A percentile compares a stretch with the other conserved stretches of the same genome.
Evolutionary conservation across 2,329 filamentous ascomycete species (phyloP).

Genomic region (Ophiosphaerella korrae): DNA sequence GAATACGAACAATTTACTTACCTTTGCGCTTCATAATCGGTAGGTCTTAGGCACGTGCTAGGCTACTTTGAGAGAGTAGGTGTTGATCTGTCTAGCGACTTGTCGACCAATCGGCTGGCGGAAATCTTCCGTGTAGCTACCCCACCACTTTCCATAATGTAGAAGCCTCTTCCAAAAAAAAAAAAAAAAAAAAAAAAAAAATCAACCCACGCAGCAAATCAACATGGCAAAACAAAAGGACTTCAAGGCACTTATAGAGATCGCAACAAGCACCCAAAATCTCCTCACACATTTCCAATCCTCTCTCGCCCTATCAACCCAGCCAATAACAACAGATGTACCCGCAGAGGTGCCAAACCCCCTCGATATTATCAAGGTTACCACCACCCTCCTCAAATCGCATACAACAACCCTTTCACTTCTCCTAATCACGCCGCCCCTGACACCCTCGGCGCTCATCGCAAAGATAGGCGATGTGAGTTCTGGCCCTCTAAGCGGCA

Average conservation of each 20-base stretch:
- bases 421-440: slow-evolving; percentile 83
- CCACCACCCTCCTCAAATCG: slow-evolving; percentile 74
- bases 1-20: too few relatives aligned
- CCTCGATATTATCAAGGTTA: slow-evolving; percentile 72
- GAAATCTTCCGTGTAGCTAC: slow-evolving; percentile 1
- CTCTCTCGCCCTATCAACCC: slow-evolving; percentile 34
- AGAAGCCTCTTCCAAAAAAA: too few relatives aligned
- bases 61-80: too few relatives aligned
- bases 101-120: neutral
- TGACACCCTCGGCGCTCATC: slow-evolving; percentile 76
- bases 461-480: slow-evolving; percentile 75
- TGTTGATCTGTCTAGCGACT: too few relatives aligned
- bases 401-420: slow-evolving; percentile 88
- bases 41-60: too few relatives aligned
- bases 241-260: slow-evolving; percentile 36
- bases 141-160: neutral
- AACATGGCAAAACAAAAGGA: slow-evolving; percentile 33
- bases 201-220: neutral
- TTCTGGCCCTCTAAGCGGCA: slow-evolving; percentile 72
- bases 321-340: slow-evolving; percentile 25
- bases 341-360: slow-evolving; percentile 47
- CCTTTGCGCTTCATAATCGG: too few relatives aligned
- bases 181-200: too few relatives aligned
- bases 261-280: slow-evolving; percentile 43
- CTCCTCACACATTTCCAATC: slow-evolving; percentile 45